Evolutionary conservation across 345 rosid species (phyloP).

Genomic region (Citropsis articulata): DNA sequence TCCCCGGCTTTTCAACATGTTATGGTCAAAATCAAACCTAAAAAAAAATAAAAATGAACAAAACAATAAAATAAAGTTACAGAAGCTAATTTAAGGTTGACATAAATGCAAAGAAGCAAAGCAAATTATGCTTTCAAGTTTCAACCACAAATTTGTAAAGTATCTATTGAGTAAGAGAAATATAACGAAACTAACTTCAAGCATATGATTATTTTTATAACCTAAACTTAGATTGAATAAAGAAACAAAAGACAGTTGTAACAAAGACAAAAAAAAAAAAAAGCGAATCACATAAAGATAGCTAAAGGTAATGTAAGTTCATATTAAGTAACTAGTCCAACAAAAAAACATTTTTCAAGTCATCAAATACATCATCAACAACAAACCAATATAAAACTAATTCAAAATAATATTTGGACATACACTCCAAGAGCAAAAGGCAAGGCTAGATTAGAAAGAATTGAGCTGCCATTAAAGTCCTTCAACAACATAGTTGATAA

Average conservation of each 20-base stretch:
- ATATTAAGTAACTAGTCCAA: neutral
- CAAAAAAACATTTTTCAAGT: neutral
- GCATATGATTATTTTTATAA: no score
- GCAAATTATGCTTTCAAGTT: neutral
- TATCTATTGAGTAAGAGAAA: neutral
- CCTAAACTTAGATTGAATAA: no score
- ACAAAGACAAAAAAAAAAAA: neutral
- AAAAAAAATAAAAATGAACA: conserved; percentile 8
- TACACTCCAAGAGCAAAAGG: conserved; percentile 34
- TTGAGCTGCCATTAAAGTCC: conserved; percentile 34
- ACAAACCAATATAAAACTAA: neutral
- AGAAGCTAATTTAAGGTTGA: neutral
- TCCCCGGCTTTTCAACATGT: conserved; percentile 6
- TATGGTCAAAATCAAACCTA: conserved; percentile 20
- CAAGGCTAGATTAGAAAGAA: conserved; percentile 27
- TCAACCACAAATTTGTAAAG: neutral
- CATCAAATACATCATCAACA: neutral
- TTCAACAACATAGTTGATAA: conserved; percentile 26
- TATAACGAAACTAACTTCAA: neutral
- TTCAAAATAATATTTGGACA: neutral
- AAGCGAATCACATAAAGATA: neutral
- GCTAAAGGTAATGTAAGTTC: neutral
- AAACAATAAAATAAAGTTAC: neutral
- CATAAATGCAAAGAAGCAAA: neutral
- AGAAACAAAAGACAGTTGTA: no score